phyloP scores from a whole-genome alignment of 106 monocot genomes.

The Narthecium ossifragum region DNA sequence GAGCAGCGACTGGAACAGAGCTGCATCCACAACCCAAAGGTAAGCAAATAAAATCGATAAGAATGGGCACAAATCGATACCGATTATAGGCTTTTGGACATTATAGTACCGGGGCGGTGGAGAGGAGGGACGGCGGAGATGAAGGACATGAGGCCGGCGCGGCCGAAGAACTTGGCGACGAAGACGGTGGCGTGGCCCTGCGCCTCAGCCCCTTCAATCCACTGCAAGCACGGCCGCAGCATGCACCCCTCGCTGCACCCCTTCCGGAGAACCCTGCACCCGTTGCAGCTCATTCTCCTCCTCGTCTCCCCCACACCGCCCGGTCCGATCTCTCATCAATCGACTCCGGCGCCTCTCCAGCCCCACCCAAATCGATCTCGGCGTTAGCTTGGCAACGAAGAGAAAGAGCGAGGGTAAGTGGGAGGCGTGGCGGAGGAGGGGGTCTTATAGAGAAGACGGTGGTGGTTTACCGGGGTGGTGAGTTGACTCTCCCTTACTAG shows the following conservation, averaged over 20 bases:
- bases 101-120: conserved; percentile 50
- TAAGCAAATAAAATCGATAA: no score
- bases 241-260: conserved; percentile 74
- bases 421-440: no score
- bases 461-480: no score
- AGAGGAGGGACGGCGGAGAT: conserved; percentile 43
- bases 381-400: no score
- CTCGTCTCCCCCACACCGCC: conserved; percentile 1
- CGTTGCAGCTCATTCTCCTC: conserved; percentile 71
- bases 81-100: no score
- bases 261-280: conserved; percentile 65
- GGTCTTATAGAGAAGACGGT: no score
- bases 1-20: conserved; percentile 74
- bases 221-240: conserved; percentile 55
- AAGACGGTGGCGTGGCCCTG: conserved; percentile 79
- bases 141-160: conserved; percentile 57
- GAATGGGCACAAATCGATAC: no score
- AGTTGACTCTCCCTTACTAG: no score
- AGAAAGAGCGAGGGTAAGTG: no score
- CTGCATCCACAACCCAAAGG: no score
- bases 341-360: no score
- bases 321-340: neutral
- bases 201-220: conserved; percentile 63
- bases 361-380: no score
- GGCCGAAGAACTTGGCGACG: conserved; percentile 84